Evolutionary conservation across 2,329 filamentous ascomycete genomes (phyloP), one percentile per base, ranked within the genome.

Genomic region (Coniochaeta sp.): DNA sequence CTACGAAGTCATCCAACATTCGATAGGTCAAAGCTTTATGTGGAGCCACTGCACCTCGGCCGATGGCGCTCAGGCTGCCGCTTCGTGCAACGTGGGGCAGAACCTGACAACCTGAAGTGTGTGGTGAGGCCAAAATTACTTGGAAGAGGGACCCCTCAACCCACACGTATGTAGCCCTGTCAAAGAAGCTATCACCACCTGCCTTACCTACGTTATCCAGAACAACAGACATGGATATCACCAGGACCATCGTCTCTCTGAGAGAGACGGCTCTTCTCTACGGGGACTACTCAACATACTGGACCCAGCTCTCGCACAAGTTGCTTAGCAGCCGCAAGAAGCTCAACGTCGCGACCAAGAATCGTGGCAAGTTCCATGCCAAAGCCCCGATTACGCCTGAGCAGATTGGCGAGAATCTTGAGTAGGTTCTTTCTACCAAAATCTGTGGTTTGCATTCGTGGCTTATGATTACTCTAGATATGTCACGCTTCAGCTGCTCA

Each of bases 231-330:
- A 97, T 98, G 93, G 91, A 97, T 65, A 91, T 98, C 74, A 98
- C 95, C 60, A 85, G 85, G 66, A 93, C 91, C 65, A 79, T 98
- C 66, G 83, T 92, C 70, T 85, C 87, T 58, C 87, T 89, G 65
- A 84, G 95, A 64, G 90, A 96, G 72, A 85, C 90, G 69, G 91
- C 91, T 40, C 87, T 97, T 58, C 84, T 96, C 32, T 87, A 95
- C 65, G 93, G 92, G 67, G 92, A 97, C 77, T 93, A 96, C 77
- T 86, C 85, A 70, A 88, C 88, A 60, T 98, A 98, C 74, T 89
- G 92, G 69, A 80, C 81, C 56, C 89, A 91, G 72, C 82, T 96
- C 57, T 86, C 89, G 65, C 90, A 91, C 71, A 88, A 90, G 70
- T 81, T 99, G 61, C 88, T 91, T 72, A 91, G 89, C 70, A 82